Evolutionary conservation across 768 basidiomycete species (phyloP), one percentile per base, ranked within the genome.

Genomic region (Suillus weaverae): DNA sequence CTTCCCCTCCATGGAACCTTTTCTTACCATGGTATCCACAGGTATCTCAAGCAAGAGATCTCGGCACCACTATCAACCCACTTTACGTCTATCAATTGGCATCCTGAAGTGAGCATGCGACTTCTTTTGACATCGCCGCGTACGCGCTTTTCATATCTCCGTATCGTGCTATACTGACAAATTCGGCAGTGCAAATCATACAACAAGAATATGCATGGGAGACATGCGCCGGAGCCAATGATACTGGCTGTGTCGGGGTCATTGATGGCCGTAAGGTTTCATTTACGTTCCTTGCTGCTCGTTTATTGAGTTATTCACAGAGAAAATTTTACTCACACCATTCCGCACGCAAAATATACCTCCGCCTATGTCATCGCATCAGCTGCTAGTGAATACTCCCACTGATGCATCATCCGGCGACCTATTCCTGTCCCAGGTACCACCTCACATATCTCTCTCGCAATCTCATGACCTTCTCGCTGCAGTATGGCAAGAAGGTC

Each of bases 31-130:
- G 41, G 54, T 54, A 35, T 55, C 43, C 48, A 18, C 64, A 93
- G 91, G 91, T 97, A 98, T 78, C 84, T 98, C 64, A 98, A 98
- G 77, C 94, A 97, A 73, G 94, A 96, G 73, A 80, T 97, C 41
- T 70, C 78, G 22, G 86, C 88, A 1, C 82, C 85, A 1, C 53
- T 69, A 1, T 76, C 79, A 18, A 78, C 77, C 18, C 84, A 87
- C 59, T 94, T 97, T 70, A 92, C 88, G 0, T 88, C 85, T 7
- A 80, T 96, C 14, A 68, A 71, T 18, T 99, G 97, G 97, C 95
- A 99, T 72, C 91, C 95, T 0, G 97, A 99, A 74, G 77, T 85
- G 43, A 77, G 91, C 0, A 72, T 90, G 22, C 80, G 80, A 61
- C 71, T 98, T 9, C 82, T 90, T 20, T 74, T 94, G 30, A 85